These are phyloP conservation scores for Penicillium salamii DNA, from an alignment of 495 filamentous ascomycete genomes.

Conservation along the genomic window DNA sequence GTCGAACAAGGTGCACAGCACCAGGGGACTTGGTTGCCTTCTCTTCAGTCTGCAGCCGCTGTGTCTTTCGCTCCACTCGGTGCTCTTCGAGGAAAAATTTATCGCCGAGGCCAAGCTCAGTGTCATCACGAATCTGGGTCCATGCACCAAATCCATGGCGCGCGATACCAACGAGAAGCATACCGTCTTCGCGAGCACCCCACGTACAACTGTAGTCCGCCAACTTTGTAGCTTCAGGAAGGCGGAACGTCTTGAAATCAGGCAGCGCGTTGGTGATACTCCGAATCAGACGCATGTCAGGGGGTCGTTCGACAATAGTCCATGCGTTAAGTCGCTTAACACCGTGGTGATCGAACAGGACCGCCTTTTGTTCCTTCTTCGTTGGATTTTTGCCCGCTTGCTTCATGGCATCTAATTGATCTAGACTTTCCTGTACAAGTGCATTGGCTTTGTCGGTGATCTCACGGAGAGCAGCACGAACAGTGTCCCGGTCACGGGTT, in stretches of 20 bases:
- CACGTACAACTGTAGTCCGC: conserved; percentile 84
- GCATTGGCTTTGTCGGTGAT: conserved; percentile 68
- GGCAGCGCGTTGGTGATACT: conserved; percentile 60
- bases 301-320: conserved; percentile 84
- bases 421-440: conserved; percentile 66
- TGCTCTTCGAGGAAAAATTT: conserved; percentile 98
- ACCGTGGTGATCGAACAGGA: conserved; percentile 87
- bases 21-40: conserved; percentile 87
- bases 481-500: conserved; percentile 72
- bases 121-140: conserved; percentile 87
- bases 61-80: conserved; percentile 94
- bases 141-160: conserved; percentile 94
- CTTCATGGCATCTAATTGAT: conserved; percentile 58
- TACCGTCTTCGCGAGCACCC: conserved; percentile 91
- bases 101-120: conserved; percentile 78
- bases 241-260: conserved; percentile 73
- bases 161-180: conserved; percentile 91
- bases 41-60: conserved; percentile 70
- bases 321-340: conserved; percentile 93
- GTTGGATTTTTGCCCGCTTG: conserved; percentile 71
- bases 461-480: conserved; percentile 67
- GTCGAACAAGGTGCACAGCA: conserved; percentile 91
- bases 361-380: conserved; percentile 96
- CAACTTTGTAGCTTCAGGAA: conserved; percentile 86
- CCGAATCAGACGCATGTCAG: conserved; percentile 80